Conservation (phyloP, 495 filamentous ascomycete genomes). For the Neurospora sp. region DNA sequence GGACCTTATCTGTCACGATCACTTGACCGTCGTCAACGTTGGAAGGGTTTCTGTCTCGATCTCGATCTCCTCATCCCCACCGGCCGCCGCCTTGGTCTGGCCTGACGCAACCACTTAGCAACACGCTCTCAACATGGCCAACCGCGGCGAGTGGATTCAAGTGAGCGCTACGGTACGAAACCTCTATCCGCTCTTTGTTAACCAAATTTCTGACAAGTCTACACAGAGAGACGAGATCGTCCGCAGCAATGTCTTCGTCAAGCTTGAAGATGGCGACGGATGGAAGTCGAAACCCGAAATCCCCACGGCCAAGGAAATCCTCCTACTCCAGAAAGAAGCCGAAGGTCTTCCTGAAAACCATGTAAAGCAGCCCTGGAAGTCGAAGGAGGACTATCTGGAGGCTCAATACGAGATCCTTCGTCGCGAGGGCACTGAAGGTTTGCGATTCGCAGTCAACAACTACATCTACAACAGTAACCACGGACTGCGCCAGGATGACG, state of each 20-base stretch:
- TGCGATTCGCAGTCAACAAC: constrained; percentile 46
- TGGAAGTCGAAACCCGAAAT: constrained; percentile 38
- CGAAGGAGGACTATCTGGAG: constrained; percentile 45
- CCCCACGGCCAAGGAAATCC: constrained; percentile 28
- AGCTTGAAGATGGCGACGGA: constrained; percentile 10
- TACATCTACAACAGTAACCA: constrained; percentile 5
- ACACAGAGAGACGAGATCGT: constrained; percentile 12
- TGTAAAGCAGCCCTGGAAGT: constrained; percentile 28
- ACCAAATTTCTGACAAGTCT: not conserved
- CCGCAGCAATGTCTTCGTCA: constrained; percentile 18
- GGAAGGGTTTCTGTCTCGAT: not conserved
- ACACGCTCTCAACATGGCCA: not conserved
- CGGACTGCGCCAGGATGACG: constrained; percentile 27
- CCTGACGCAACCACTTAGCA: not conserved
- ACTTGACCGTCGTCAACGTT: not conserved
- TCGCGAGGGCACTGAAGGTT: constrained; percentile 49
- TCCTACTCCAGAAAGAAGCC: constrained; percentile 25
- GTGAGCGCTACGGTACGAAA: not conserved
- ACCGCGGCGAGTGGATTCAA: not conserved
- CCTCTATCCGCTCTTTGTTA: not conserved
- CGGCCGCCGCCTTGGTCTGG: not conserved
- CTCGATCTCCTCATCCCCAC: not conserved
- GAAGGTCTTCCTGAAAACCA: constrained; percentile 28
- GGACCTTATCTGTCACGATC: not conserved
- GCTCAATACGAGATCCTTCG: constrained; percentile 58